A percentile compares a stretch with the other conserved stretches of the same genome.
Evolutionary conservation across 2,329 filamentous ascomycete species (phyloP).

Genomic region (Fonsecaea multimorphosa): DNA sequence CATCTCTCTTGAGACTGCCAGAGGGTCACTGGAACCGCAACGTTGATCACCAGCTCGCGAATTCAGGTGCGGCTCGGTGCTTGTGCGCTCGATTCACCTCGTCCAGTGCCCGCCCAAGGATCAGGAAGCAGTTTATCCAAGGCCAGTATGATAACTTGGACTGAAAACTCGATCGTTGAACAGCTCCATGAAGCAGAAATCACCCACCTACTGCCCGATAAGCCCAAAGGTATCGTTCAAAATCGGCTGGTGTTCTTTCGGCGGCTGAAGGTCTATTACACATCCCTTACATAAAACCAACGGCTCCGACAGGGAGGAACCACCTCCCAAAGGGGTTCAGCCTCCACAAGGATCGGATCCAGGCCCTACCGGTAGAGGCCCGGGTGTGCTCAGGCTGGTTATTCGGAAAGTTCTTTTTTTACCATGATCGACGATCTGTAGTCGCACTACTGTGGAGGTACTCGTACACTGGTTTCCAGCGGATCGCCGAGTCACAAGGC

Average conservation of each 20-base stretch:
- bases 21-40: background rate
- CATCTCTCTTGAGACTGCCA: background rate
- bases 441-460: too few species aligned
- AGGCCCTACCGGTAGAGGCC: too few species aligned
- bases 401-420: background rate
- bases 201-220: background rate
- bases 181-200: background rate
- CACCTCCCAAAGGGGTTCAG: background rate
- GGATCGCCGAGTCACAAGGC: background rate
- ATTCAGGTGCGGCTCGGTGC: background rate
- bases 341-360: background rate
- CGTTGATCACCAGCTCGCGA: background rate
- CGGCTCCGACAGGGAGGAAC: background rate
- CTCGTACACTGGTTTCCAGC: too few species aligned
- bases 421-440: background rate
- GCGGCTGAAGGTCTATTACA: background rate
- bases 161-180: too few species aligned
- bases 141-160: too few species aligned
- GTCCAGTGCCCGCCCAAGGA: too few species aligned
- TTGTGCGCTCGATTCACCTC: background rate
- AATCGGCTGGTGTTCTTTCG: background rate
- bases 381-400: too few species aligned
- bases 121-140: too few species aligned
- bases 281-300: background rate
- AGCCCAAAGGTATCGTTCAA: background rate